A percentile compares a stretch with the other conserved stretches of the same genome.
These are phyloP conservation scores for Corynespora cassiicola DNA, from an alignment of 2,329 filamentous ascomycete genomes.

Conservation along the genomic window DNA sequence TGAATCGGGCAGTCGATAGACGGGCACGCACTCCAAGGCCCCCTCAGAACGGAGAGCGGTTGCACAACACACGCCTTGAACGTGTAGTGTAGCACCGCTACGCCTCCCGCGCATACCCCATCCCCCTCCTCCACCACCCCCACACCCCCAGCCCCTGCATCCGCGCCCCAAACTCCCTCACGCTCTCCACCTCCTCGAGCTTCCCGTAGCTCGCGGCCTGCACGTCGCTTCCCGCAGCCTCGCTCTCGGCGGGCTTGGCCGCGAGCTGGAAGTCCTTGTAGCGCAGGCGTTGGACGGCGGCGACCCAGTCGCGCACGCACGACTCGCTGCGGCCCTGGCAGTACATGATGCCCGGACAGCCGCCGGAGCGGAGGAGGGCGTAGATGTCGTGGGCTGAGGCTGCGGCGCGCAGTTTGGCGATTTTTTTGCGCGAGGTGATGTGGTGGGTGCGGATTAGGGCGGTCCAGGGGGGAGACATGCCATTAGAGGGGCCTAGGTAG, in stretches of 20 bases:
- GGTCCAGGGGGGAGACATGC: constrained; percentile 50
- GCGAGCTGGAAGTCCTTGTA: constrained; percentile 78
- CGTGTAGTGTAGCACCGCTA: too few species aligned
- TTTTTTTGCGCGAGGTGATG: constrained; percentile 81
- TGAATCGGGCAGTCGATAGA: too few species aligned
- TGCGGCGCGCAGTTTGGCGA: constrained; percentile 68
- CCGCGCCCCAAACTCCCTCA: constrained; percentile 67
- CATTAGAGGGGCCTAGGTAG: constrained; percentile 13
- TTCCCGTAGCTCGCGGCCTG: constrained; percentile 33
- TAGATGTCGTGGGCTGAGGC: constrained; percentile 66
- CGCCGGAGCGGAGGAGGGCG: constrained; percentile 71
- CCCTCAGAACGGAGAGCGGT: too few species aligned
- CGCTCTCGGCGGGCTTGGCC: constrained; percentile 55
- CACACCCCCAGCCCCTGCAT: constrained; percentile 68
- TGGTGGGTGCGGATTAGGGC: constrained; percentile 80
- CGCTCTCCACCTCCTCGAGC: constrained; percentile 65
- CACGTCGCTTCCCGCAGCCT: constrained; percentile 3
- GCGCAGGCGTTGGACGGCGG: constrained; percentile 65
- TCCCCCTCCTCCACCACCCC: constrained; percentile 72
- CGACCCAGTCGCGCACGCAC: constrained; percentile 69
- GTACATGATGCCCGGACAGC: constrained; percentile 79
- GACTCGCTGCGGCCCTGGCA: constrained; percentile 68
- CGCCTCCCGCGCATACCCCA: constrained; percentile 63
- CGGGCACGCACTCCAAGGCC: too few species aligned
- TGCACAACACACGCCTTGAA: too few species aligned